Base-by-base conservation (phyloP, 2,329 filamentous ascomycete genomes). In the Septoria linicola region DNA sequence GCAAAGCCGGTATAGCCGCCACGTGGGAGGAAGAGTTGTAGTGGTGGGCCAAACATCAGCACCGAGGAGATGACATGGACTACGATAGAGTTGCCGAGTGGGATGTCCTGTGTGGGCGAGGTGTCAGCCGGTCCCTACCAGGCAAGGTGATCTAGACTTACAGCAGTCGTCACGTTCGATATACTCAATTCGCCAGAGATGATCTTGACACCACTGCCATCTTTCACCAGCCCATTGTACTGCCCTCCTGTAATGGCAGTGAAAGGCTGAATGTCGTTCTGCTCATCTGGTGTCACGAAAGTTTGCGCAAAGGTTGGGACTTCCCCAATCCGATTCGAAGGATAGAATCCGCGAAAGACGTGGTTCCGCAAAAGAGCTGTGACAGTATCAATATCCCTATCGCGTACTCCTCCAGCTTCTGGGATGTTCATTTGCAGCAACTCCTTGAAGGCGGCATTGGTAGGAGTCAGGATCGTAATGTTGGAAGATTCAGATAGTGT, bases 401-500 rank as follows among this genome's bases (percentile, higher is more conserved):
- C 36, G 14, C 19, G 8, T 7, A 49, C 43, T 1, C 44, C 51
- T 25, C 17, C 23, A 11, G 36, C 39, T 31, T 53, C 44, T 25
- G 55, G 49, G 20, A 52, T 37, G 19, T 47, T 27, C 14, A 30
- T 30, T 19, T 40, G 42, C 17, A 41, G 17, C 27, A 85, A 13
- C 11, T 5, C 31, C n/a, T 40, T 14, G 68, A 85, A 81, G 10
- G 81, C 82, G 2, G 71, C 70, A 63, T 85, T 81, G 61, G 71
- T 76, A 1, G 84, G 83, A 1, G 77, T 81, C 55, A 87, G 84
- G 53, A 86, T 73, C 49, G 83, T 87, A 30, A 85, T 57, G 60
- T 81, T 72, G 25, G 63, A 60, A 6, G 52, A 45, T 7, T 25
- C 30, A 16, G 51, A 47, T 16, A 59, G 42, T n/a, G 49, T 40